phyloP scores from a whole-genome alignment of 2,329 filamentous ascomycete species.

The Botrytis squamosa region DNA sequence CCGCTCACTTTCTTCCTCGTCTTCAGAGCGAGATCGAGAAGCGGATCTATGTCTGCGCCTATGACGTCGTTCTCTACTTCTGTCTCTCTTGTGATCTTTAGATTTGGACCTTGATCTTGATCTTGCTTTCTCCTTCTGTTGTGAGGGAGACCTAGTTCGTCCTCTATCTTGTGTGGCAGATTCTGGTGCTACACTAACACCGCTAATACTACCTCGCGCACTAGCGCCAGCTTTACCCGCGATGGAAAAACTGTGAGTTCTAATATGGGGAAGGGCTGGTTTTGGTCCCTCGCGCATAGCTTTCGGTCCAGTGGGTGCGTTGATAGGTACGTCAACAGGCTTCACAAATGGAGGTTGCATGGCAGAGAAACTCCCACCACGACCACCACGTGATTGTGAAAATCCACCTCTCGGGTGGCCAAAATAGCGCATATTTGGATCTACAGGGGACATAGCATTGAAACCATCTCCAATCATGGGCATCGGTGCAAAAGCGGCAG shows the following conservation, averaged over 20 bases:
- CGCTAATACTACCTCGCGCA: constrained; percentile 33
- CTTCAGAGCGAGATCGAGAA: constrained; percentile 34
- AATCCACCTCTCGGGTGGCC: constrained; percentile 39
- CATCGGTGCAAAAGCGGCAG: constrained; percentile 49
- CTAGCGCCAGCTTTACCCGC: constrained; percentile 38
- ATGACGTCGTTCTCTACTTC: constrained; percentile 34
- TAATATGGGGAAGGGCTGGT: constrained; percentile 68
- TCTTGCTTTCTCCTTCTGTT: constrained; percentile 35
- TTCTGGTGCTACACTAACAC: constrained; percentile 34
- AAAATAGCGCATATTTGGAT: constrained; percentile 14
- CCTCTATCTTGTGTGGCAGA: constrained; percentile 30
- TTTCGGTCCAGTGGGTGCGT: constrained; percentile 87
- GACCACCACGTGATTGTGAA: constrained; percentile 37
- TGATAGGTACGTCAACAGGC: constrained; percentile 52
- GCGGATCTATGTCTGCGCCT: constrained; percentile 38
- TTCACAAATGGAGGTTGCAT: constrained; percentile 36
- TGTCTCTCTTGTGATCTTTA: constrained; percentile 32
- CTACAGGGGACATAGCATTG: constrained; percentile 25
- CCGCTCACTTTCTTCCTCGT: constrained; percentile 38
- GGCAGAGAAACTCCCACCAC: constrained; percentile 44
- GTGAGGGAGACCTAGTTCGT: constrained; percentile 33
- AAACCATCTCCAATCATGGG: constrained; percentile 50
- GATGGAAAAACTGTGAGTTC: constrained; percentile 43
- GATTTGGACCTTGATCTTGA: constrained; percentile 40
- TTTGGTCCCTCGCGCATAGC: constrained; percentile 90